Base-by-base conservation (phyloP, 805 yeast species). In the Kazachstania martiniae region DNA sequence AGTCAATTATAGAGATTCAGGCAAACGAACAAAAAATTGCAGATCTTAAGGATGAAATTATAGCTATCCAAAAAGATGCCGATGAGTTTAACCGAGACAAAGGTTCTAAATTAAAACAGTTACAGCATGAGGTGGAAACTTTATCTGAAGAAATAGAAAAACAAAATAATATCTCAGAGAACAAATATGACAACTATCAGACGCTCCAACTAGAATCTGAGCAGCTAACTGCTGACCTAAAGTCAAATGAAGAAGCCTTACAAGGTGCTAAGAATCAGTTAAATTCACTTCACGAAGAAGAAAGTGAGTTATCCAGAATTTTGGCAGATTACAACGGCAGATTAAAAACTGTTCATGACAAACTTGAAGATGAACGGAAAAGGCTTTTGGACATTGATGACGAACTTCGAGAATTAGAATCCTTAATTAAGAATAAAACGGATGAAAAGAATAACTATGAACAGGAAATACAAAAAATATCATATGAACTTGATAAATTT, bases 71-170 rank as follows among this genome's bases (percentile, higher is more conserved):
- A 47, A 68, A 62, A 12, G 97, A 91, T 52, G 82, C 86, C 62
- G 64, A 68, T 32, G 97, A 91, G 46, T 89, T 86, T 51, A 73
- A 70, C 37, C 62, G 61, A 27, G 80, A 93, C 52, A 87, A 86
- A 44, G 84, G 87, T 1, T 70, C 78, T 1, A 93, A 89, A 53
- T 63, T 93, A 37, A 72, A 72, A 30, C 73, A 80, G 45, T 59
- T 81, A 26, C 68, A 72, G 41, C 39, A 46, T 4, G 85, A 80
- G 38, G 64, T 79, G 16, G 46, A 50, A 8, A 41, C 47, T 6
- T 52, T 79, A 4, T 47, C 61, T 0, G 40, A 47, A 5, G 56
- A 66, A 28, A 46, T 69, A 0, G 47, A 43, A 2, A 31, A 45
- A 3, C 42, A 60, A 14, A 74, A 72, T 32, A 43, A 43, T 1